Conservation (phyloP, 225 moss, liverwort and hornwort species). For the Ulota crispa region DNA sequence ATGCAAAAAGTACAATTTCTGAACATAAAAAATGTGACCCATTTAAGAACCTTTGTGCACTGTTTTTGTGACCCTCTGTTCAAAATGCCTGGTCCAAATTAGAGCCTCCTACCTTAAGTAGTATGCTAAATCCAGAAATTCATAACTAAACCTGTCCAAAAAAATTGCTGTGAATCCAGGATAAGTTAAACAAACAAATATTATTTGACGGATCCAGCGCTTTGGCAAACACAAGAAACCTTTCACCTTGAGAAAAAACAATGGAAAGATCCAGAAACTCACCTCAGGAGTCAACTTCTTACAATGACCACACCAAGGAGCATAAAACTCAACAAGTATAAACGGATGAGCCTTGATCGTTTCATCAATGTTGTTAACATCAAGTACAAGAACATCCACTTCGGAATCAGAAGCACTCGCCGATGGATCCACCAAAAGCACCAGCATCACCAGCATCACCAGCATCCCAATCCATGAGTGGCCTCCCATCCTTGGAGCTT, state of each 20-base stretch:
- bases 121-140: not conserved
- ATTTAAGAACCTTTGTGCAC: too few relatives aligned
- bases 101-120: too few relatives aligned
- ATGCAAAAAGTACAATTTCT: too few relatives aligned
- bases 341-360: slow-evolving; percentile 67
- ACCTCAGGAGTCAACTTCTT: slow-evolving; percentile 83
- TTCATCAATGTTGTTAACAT: slow-evolving; percentile 54
- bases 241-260: not conserved
- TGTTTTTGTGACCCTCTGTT: too few relatives aligned
- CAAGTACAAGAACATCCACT: slow-evolving; percentile 70
- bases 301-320: slow-evolving; percentile 99
- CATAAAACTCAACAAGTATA: slow-evolving; percentile 90
- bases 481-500: slow-evolving; percentile 28
- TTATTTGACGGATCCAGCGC: not conserved
- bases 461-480: slow-evolving; percentile 18
- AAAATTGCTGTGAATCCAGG: too few relatives aligned
- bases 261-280: not conserved
- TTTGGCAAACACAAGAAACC: not conserved
- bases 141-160: not conserved
- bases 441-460: slow-evolving; percentile 1
- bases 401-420: slow-evolving; percentile 21
- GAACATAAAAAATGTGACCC: too few relatives aligned
- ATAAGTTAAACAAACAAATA: not conserved
- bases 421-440: slow-evolving; percentile 15
- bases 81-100: too few relatives aligned